These are phyloP conservation scores for Neophaeococcomyces aloes DNA, from an alignment of 2,329 filamentous ascomycete genomes.

Conservation along the genomic window DNA sequence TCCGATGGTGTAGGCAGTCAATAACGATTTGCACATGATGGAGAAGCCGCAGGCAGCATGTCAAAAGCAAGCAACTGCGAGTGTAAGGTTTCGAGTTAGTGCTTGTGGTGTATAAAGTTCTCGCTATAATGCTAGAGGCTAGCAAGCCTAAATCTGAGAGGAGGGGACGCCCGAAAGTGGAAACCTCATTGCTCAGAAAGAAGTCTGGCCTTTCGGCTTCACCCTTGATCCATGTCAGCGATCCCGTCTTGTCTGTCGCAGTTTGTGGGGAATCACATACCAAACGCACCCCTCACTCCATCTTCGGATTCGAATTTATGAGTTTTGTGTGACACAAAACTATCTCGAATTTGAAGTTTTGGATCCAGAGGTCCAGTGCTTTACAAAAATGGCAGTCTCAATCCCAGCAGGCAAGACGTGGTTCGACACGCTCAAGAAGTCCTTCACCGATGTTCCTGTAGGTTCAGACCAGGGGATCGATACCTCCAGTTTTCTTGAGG, in stretches of 20 bases:
- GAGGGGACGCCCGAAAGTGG: background rate
- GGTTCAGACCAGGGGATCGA: slow-evolving; percentile 68
- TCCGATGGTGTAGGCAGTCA: background rate
- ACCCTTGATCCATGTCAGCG: background rate
- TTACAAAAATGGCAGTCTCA: slow-evolving; percentile 41
- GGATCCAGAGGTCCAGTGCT: too few species aligned
- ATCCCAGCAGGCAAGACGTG: slow-evolving; percentile 61
- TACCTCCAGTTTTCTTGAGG: slow-evolving; percentile 83
- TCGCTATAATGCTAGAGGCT: slow-evolving; percentile 1
- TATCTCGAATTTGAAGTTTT: slow-evolving; percentile 46
- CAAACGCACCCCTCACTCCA: background rate
- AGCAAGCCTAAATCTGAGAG: background rate
- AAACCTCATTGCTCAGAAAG: too few species aligned
- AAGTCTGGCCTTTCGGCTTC: background rate
- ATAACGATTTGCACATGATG: too few species aligned
- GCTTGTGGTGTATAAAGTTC: background rate
- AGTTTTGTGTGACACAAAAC: background rate
- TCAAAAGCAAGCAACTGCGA: background rate
- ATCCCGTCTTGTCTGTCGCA: background rate
- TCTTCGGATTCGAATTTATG: background rate
- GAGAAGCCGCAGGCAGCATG: background rate
- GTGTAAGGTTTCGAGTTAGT: too few species aligned
- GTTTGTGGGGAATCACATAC: background rate
- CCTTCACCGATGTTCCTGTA: slow-evolving; percentile 73
- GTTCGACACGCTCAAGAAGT: slow-evolving; percentile 73